Conservation (phyloP, 768 basidiomycete genomes). For the Trametopsis cervina region DNA sequence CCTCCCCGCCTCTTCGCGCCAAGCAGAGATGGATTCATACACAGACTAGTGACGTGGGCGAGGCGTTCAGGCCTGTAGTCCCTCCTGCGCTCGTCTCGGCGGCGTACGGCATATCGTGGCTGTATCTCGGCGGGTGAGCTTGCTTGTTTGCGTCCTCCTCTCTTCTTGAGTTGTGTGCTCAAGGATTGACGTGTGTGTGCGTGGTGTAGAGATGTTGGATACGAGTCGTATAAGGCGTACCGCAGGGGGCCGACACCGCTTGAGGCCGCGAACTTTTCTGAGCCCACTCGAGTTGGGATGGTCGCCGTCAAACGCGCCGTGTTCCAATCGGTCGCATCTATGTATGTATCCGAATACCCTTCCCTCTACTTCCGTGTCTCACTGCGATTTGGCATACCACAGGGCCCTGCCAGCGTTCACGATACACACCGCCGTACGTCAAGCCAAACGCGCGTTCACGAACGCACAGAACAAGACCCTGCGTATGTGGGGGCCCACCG, state of each 20-base stretch:
- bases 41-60: slow-evolving; percentile 77
- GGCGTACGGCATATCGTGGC: slow-evolving; percentile 77
- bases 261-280: slow-evolving; percentile 65
- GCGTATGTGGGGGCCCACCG: slow-evolving; percentile 70
- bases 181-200: neutral
- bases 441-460: slow-evolving; percentile 61
- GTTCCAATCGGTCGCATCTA: slow-evolving; percentile 79
- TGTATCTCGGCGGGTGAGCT: slow-evolving; percentile 61
- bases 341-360: slow-evolving; percentile 38
- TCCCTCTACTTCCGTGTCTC: slow-evolving; percentile 5
- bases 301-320: slow-evolving; percentile 70
- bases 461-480: slow-evolving; percentile 51
- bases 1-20: neutral
- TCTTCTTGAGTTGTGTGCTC: neutral
- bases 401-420: slow-evolving; percentile 83
- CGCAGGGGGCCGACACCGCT: slow-evolving; percentile 57
- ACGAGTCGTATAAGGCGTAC: slow-evolving; percentile 76
- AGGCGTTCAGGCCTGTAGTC: slow-evolving; percentile 77
- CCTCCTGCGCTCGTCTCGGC: slow-evolving; percentile 65
- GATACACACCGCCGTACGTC: slow-evolving; percentile 75
- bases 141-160: neutral
- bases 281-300: slow-evolving; percentile 59
- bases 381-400: slow-evolving; percentile 1
- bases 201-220: slow-evolving; percentile 55
- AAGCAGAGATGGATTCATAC: slow-evolving; percentile 16